A percentile compares a stretch with the other conserved stretches of the same genome.
Evolutionary conservation across 2,329 filamentous ascomycete species (phyloP).

Genomic region (Dendryphion nanum): DNA sequence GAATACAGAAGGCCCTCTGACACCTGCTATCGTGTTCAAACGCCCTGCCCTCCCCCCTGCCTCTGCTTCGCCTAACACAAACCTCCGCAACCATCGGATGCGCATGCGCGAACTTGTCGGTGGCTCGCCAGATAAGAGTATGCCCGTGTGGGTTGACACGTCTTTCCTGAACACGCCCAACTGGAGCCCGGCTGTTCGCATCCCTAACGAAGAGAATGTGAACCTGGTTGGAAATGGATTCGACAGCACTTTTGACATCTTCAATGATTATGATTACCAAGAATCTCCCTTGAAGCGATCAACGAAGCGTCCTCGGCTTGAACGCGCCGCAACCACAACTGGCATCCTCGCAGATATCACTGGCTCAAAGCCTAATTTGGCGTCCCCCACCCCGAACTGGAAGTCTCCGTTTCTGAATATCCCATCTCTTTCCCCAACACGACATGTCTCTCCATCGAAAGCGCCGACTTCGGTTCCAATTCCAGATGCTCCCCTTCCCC

Average conservation of each 20-base stretch:
- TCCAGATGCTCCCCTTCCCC: constrained; percentile 6
- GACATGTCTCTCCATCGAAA: constrained; percentile 31
- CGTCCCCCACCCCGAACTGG: constrained; percentile 35
- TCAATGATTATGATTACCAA: constrained; percentile 49
- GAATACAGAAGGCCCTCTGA: constrained; percentile 63
- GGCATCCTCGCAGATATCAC: constrained; percentile 63
- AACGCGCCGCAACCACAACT: constrained; percentile 61
- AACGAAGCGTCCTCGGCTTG: constrained; percentile 58
- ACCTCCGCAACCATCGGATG: constrained; percentile 82
- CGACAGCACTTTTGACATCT: constrained; percentile 61
- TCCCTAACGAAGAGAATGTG: constrained; percentile 58
- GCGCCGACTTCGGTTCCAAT: constrained; percentile 23
- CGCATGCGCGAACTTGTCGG: constrained; percentile 73
- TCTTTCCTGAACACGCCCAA: constrained; percentile 40
- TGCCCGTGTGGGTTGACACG: constrained; percentile 53
- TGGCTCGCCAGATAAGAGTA: constrained; percentile 67
- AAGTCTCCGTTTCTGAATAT: constrained; percentile 38
- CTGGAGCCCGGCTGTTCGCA: constrained; percentile 67
- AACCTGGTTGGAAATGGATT: constrained; percentile 51
- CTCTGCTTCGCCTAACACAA: constrained; percentile 90
- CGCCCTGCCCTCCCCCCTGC: constrained; percentile 62
- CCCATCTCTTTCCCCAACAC: constrained; percentile 32
- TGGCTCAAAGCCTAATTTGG: constrained; percentile 52
- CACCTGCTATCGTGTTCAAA: constrained; percentile 81
- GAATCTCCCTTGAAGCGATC: constrained; percentile 68